Percentiles rank a stretch among this genome's conserved stretches.
These are phyloP conservation scores for Eucommia ulmoides DNA, from an alignment of 257 asterid species.

Conservation along the genomic window DNA sequence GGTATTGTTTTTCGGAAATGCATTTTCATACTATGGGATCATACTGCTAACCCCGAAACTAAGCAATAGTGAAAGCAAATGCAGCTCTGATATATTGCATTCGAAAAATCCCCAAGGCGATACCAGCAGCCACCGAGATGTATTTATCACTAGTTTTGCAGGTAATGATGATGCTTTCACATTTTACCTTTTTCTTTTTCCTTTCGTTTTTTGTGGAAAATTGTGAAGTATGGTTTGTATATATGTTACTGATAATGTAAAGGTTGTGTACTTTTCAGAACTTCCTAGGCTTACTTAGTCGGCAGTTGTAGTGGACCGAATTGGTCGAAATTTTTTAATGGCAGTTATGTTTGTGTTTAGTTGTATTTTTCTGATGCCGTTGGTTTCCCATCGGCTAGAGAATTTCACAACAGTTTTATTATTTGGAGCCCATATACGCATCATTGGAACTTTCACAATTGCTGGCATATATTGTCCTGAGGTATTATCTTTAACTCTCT, in stretches of 20 bases:
- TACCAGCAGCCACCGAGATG: slow-evolving; percentile 45
- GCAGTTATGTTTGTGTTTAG: slow-evolving; percentile 41
- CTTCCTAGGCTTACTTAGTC: slow-evolving; percentile 55
- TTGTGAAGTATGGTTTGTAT: background rate
- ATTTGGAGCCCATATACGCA: slow-evolving; percentile 64
- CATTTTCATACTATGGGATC: slow-evolving; percentile 69
- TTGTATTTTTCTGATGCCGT: slow-evolving; percentile 51
- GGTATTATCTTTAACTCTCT: too few species aligned
- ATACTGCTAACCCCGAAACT: slow-evolving; percentile 70
- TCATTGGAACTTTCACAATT: slow-evolving; percentile 49
- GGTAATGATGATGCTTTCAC: slow-evolving; percentile 28
- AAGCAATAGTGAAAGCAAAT: slow-evolving; percentile 32
- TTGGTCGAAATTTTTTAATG: slow-evolving; percentile 68
- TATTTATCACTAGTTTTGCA: slow-evolving; percentile 62
- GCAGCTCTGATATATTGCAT: slow-evolving; percentile 16
- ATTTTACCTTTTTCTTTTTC: slow-evolving; percentile 3
- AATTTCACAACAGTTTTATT: slow-evolving; percentile 38
- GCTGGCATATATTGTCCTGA: slow-evolving; percentile 69
- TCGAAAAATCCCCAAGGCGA: slow-evolving; percentile 26
- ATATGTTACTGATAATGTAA: slow-evolving; percentile 1
- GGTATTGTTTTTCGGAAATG: slow-evolving; percentile 61
- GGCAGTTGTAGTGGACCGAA: slow-evolving; percentile 54
- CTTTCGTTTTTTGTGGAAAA: background rate
- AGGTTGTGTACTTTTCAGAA: slow-evolving; percentile 29
- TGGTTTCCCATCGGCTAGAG: slow-evolving; percentile 35